phyloP scores from a whole-genome alignment of 208 protist genomes.

The Acanthamoeba lenticulata region DNA sequence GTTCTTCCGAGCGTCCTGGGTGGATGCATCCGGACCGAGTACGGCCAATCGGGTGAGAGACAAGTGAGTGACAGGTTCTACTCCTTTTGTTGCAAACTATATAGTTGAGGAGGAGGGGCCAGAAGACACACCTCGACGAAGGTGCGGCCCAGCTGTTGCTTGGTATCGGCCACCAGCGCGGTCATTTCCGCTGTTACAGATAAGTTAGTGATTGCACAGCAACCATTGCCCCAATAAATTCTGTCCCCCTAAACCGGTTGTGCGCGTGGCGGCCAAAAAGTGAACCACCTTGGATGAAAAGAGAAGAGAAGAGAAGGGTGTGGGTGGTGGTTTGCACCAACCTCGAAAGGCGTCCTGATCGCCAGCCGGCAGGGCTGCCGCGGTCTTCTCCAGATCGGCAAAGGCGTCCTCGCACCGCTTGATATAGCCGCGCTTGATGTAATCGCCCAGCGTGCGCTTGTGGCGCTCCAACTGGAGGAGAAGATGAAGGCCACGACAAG shows the following conservation, averaged over 20 bases:
- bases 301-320: not conserved
- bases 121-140: not conserved
- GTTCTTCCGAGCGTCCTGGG: conserved; percentile 7
- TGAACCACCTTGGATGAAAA: not conserved
- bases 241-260: not conserved
- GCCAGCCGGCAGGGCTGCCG: not conserved
- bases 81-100: not conserved
- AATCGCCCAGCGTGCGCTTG: not conserved
- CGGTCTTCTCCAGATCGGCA: not conserved
- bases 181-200: not conserved
- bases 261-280: not conserved
- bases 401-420: conserved; percentile 30
- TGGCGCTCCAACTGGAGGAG: not conserved
- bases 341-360: conserved; percentile 3
- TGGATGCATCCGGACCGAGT: not conserved
- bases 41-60: not conserved
- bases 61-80: too few species aligned
- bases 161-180: not conserved
- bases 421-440: conserved; percentile 6
- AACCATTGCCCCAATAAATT: not conserved
- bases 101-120: not conserved
- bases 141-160: not conserved
- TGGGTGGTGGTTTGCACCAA: too few species aligned
- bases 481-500: not conserved
- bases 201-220: not conserved